Percentiles rank a stretch among this genome's conserved stretches.
phyloP scores from a whole-genome alignment of 2,329 filamentous ascomycete species.

The Bipolaris zeicola region DNA sequence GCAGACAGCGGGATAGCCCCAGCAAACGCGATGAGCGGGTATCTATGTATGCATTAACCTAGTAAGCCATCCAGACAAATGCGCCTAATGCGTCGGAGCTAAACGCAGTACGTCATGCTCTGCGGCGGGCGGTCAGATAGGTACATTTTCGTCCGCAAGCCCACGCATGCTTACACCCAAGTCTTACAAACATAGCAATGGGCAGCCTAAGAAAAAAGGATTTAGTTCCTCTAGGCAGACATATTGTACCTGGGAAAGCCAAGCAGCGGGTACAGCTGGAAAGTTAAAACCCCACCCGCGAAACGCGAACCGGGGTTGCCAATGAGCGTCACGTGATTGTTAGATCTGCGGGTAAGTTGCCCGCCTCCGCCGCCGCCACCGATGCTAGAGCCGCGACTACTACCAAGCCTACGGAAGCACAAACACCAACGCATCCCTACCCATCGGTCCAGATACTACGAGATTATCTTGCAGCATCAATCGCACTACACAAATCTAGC shows the following conservation, averaged over 20 bases:
- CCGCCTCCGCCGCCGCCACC: constrained; percentile 18
- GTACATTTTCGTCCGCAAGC: background rate
- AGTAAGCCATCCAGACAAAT: constrained; percentile 10
- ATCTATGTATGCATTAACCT: constrained; percentile 8
- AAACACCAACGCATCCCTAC: constrained; percentile 5
- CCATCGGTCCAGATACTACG: background rate
- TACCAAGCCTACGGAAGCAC: constrained; percentile 15
- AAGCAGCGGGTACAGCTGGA: constrained; percentile 6
- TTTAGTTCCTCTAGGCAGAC: background rate
- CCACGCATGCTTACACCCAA: too few relatives aligned
- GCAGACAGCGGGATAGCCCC: background rate
- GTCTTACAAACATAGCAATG: background rate
- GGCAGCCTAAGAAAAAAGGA: background rate
- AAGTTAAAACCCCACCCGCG: constrained; percentile 9
- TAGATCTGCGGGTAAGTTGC: constrained; percentile 15
- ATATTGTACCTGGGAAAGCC: background rate
- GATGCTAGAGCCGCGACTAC: constrained; percentile 24
- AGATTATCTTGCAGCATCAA: background rate
- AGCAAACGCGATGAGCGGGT: constrained; percentile 7
- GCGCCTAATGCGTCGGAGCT: constrained; percentile 24
- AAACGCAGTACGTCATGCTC: constrained; percentile 26
- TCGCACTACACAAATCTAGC: background rate
- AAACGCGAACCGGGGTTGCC: background rate
- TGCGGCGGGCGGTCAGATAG: constrained; percentile 6
- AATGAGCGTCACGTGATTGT: constrained; percentile 25